phyloP scores from a whole-genome alignment of 2,329 filamentous ascomycete species.

The Trichoderma pleuroti region DNA sequence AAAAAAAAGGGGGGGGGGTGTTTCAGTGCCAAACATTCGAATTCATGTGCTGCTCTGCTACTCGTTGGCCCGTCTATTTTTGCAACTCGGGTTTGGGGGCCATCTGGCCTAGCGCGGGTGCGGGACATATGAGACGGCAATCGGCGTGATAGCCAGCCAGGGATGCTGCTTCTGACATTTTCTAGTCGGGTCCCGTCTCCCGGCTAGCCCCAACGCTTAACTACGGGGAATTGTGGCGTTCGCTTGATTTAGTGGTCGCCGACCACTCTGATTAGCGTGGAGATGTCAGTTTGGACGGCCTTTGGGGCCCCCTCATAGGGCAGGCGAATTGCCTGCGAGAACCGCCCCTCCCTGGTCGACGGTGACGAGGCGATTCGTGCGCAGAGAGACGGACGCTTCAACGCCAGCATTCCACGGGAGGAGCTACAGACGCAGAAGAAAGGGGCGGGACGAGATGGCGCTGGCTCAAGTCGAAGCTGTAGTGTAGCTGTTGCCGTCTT shows the following conservation, averaged over 20 bases:
- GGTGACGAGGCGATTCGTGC: neutral
- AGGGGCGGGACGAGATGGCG: neutral
- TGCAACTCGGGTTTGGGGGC: conserved; percentile 1
- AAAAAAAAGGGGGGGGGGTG: neutral
- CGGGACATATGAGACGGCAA: conserved; percentile 9
- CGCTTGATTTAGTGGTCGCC: conserved; percentile 11
- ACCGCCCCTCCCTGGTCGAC: neutral
- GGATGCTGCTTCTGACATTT: conserved; percentile 10
- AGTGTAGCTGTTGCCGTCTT: neutral
- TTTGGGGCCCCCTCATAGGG: conserved; percentile 3
- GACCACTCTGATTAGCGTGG: conserved; percentile 7
- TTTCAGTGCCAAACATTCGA: conserved; percentile 4
- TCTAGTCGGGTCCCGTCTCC: conserved; percentile 13
- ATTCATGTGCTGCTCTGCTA: neutral
- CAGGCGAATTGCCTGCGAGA: conserved; percentile 4
- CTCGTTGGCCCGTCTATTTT: conserved; percentile 7
- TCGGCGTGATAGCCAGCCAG: conserved; percentile 9
- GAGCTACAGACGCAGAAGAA: neutral
- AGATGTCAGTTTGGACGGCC: neutral
- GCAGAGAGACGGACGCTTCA: neutral
- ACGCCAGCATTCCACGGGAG: neutral
- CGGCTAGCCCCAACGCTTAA: conserved; percentile 15
- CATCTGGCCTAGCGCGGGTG: conserved; percentile 7
- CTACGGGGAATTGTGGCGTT: conserved; percentile 15
- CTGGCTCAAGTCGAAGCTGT: neutral